Evolutionary conservation across 768 basidiomycete species (phyloP).

Genomic region (Butyriboletus loyo): DNA sequence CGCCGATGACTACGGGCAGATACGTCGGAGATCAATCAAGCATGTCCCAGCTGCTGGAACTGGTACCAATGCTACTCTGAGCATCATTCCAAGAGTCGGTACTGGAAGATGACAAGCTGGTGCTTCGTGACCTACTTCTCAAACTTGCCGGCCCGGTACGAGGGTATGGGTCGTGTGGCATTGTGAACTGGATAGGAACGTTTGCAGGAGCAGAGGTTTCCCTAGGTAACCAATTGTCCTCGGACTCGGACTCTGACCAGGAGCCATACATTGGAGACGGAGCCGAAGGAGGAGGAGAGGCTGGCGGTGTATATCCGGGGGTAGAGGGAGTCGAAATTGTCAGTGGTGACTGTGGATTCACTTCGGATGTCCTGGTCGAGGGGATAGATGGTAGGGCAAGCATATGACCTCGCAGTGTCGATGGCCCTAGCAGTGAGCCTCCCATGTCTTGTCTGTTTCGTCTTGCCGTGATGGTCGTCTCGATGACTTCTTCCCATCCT

Average conservation of each 20-base stretch:
- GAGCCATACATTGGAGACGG: conserved; percentile 5
- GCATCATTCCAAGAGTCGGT: conserved; percentile 30
- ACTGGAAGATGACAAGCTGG: conserved; percentile 11
- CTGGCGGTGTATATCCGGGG: conserved; percentile 13
- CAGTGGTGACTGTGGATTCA: conserved; percentile 22
- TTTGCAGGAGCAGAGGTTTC: neutral
- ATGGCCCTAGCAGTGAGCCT: conserved; percentile 1
- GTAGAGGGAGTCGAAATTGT: conserved; percentile 20
- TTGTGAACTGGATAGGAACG: neutral
- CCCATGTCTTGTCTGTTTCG: neutral
- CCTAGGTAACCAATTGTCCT: conserved; percentile 4
- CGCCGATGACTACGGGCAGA: neutral
- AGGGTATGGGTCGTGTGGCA: neutral
- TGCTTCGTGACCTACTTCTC: conserved; percentile 9
- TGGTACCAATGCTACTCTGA: conserved; percentile 12
- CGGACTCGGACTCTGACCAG: conserved; percentile 14
- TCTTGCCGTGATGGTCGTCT: conserved; percentile 7
- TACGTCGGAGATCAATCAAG: conserved; percentile 11
- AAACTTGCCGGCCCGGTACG: neutral
- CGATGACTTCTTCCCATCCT: conserved; percentile 16
- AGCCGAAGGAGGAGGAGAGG: conserved; percentile 16
- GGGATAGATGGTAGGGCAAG: conserved; percentile 30
- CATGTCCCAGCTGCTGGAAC: conserved; percentile 25
- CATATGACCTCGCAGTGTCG: conserved; percentile 1
- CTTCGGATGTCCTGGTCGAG: conserved; percentile 20